A percentile compares a stretch with the other conserved stretches of the same genome.
phyloP scores from a whole-genome alignment of 345 rosid species.

The Citrus inodora region DNA sequence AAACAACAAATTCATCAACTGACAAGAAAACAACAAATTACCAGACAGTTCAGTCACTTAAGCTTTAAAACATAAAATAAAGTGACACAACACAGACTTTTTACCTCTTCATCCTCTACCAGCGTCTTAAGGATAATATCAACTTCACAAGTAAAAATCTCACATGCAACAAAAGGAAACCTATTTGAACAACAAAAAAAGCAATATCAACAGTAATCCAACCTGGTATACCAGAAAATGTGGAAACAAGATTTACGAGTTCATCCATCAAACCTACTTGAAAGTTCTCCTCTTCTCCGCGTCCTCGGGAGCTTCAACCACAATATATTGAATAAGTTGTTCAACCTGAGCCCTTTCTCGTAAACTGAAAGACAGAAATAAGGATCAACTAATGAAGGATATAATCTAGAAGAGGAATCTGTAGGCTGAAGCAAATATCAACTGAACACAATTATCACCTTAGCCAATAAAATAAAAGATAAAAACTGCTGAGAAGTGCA shows the following conservation, averaged over 20 bases:
- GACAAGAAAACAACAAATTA: constrained; percentile 36
- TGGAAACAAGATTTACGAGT: constrained; percentile 1
- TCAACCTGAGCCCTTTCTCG: constrained; percentile 76
- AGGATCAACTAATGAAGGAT: constrained; percentile 9
- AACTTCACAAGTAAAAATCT: constrained; percentile 91
- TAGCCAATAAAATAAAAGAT: not conserved
- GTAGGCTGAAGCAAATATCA: not conserved
- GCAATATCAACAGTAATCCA: not conserved
- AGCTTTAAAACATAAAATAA: constrained; percentile 2
- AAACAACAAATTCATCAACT: constrained; percentile 85
- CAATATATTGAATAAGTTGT: constrained; percentile 71
- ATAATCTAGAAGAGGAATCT: not conserved
- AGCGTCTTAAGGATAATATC: constrained; percentile 87
- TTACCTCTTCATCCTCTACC: constrained; percentile 91
- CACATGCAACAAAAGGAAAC: constrained; percentile 92
- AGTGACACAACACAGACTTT: constrained; percentile 9
- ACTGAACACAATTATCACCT: not conserved
- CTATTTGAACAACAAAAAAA: constrained; percentile 27
- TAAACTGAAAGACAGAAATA: constrained; percentile 50
- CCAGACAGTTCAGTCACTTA: constrained; percentile 15
- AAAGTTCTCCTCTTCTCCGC: constrained; percentile 64
- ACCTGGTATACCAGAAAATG: not conserved
- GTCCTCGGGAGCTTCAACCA: constrained; percentile 73
- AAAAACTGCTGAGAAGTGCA: not conserved
- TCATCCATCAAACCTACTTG: constrained; percentile 47